Conservation (phyloP, 352 stramenopile species). For the Blastocystis sp. region DNA sequence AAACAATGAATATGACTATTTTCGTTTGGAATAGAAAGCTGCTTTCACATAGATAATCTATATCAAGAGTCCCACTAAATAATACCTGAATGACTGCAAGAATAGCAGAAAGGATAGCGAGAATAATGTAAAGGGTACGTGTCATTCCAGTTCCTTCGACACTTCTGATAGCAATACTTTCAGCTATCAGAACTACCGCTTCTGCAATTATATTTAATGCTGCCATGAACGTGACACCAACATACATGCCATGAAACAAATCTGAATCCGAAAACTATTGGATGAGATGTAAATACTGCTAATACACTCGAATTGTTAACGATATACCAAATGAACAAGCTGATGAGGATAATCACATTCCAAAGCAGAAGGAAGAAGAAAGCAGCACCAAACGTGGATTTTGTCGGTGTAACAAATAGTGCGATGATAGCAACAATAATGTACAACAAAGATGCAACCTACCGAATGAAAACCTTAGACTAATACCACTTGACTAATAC, state of each 20-base stretch:
- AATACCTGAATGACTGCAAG: not conserved
- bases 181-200: not conserved
- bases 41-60: constrained; percentile 31
- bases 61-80: not conserved
- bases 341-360: constrained; percentile 26
- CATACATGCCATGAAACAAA: constrained; percentile 41
- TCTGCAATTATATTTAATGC: constrained; percentile 4
- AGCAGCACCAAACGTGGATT: constrained; percentile 22
- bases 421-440: not conserved
- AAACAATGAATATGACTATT: not conserved
- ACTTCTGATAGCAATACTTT: not conserved
- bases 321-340: constrained; percentile 20
- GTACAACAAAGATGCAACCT: constrained; percentile 6
- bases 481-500: not conserved
- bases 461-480: not conserved
- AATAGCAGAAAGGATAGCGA: not conserved
- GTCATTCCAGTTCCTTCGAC: not conserved
- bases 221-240: constrained; percentile 2
- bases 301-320: not conserved
- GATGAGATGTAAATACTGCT: not conserved
- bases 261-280: constrained; percentile 6
- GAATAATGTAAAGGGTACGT: not conserved
- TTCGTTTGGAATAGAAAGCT: constrained; percentile 33
- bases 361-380: constrained; percentile 32
- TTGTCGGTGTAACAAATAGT: not conserved